Base-by-base conservation (phyloP, 495 filamentous ascomycete genomes). In the Tetracladium setigerum region DNA sequence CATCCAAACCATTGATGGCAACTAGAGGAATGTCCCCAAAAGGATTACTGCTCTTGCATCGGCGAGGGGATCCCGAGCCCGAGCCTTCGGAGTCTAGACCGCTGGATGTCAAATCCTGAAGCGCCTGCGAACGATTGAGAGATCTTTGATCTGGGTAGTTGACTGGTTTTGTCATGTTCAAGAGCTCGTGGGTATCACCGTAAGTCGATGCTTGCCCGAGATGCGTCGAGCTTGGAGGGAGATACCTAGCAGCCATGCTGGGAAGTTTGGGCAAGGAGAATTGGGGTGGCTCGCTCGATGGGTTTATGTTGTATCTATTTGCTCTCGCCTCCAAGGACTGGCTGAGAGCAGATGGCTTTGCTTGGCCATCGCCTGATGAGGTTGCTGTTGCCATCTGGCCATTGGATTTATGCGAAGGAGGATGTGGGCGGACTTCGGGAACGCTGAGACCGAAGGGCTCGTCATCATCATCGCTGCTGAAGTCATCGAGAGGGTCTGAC, bases 181-280 rank as follows among this genome's bases (percentile, higher is more conserved):
- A 36, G 12, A 49, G 31, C 18, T 49, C 45, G 8, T 33, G 2
- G 2, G 51, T 49, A 27, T 54, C 51, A 30, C 45, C 46, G 32
- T 54, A 49, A 14, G 45, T 49, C 19, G 37, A 42, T 6, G 49
- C 46, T 10, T 27, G 31, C 3, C 43, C 30, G 24, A 53, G 6
- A 31, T 19, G 36, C 19, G 37, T 45, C 7, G 39, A 40, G 22
- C 46, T 49, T 11, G 35, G 35, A 22, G 19, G 1, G 11, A 35
- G 8, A 30, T 41, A n/a, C 15, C 41, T 7, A 14, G 36, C 16
- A 14, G 9, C 24, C 12, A 8, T 30, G 27, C 12, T 33, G 10
- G 37, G 33, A 3, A 37, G 6, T 7, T 9, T 34, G 27, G 46
- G 46, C 24, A 54, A 27, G 2, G 33, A 6, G 33, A 24, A 39